These are phyloP conservation scores for Rhizopogon sp. DNA, from an alignment of 768 basidiomycete genomes.

Conservation along the genomic window DNA sequence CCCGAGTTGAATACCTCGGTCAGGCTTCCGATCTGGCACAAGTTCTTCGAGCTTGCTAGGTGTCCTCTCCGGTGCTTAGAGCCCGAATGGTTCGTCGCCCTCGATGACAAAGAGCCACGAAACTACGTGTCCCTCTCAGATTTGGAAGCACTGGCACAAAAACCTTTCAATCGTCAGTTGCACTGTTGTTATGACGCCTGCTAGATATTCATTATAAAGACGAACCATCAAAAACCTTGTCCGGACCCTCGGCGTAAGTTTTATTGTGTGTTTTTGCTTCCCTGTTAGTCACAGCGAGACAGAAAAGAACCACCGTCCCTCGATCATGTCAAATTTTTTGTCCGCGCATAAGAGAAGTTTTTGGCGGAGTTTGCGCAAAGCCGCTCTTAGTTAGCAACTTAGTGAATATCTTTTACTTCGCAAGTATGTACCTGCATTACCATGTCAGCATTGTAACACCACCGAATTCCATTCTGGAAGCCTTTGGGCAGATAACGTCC, in stretches of 20 bases:
- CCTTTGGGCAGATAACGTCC: too few species aligned
- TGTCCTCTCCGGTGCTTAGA: too few species aligned
- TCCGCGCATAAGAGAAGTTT: too few species aligned
- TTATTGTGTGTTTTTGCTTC: neutral
- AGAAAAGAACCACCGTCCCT: conserved; percentile 11
- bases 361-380: too few species aligned
- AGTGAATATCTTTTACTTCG: too few species aligned
- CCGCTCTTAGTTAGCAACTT: too few species aligned
- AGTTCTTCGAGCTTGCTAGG: too few species aligned
- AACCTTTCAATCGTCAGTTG: conserved; percentile 21
- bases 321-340: conserved; percentile 11
- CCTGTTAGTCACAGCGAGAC: neutral
- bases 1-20: too few species aligned
- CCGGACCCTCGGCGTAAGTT: conserved; percentile 20
- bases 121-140: conserved; percentile 8
- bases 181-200: neutral
- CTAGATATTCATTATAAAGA: conserved; percentile 5
- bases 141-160: conserved; percentile 15
- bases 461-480: neutral
- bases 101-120: conserved; percentile 4
- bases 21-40: too few species aligned
- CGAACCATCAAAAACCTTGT: conserved; percentile 28
- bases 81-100: too few species aligned
- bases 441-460: neutral
- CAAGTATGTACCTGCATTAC: neutral